Evolutionary conservation across 805 yeast genomes (phyloP), one percentile per base, ranked within the genome.

Genomic region (Wickerhamomyces canadensis): DNA sequence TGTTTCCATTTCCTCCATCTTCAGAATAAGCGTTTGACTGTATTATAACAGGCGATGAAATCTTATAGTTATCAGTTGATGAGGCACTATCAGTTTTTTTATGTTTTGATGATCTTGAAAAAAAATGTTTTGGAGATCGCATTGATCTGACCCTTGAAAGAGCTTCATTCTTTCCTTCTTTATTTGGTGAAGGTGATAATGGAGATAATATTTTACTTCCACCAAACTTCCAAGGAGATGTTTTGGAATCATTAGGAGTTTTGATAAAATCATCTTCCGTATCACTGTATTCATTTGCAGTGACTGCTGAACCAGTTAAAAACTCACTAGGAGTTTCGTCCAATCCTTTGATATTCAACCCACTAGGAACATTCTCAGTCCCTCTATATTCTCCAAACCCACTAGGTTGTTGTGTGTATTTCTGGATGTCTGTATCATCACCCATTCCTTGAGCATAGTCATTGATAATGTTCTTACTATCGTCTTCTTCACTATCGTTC

Each of bases 111-210:
- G 45, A 42, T 31, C 38, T 36, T 1, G 37, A 36, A 18, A 44
- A 38, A 37, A 54, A 51, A 21, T 36, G 44, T 40, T 52, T 54
- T 33, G 59, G 59, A 5, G 59, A 52, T 36, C 50, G 47, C 12
- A 52, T 45, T 5, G 55, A 45, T 40, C 36, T 48, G 2, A 49
- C 33, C 26, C 47, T 47, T 26, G 42, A 34, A 3, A 43, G 3
- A 16, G 18, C 24, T 35, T 43, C 13, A 10, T 29, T 12, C 38
- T 16, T 24, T 30, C 17, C 16, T 32, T 19, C 24, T 19, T 37
- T 37, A 10, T 33, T 32, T n/a, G 49, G 42, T 6, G 49, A 45
- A 12, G 45, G 35, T 9, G 46, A 30, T 8, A 27, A 25, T 27
- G 51, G 47, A 4, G 50, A 42, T 32, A 42, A 23, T 15, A 44